These are phyloP conservation scores for Digitaria exilis DNA, from an alignment of 202 grass and related monocot species.

Conservation along the genomic window DNA sequence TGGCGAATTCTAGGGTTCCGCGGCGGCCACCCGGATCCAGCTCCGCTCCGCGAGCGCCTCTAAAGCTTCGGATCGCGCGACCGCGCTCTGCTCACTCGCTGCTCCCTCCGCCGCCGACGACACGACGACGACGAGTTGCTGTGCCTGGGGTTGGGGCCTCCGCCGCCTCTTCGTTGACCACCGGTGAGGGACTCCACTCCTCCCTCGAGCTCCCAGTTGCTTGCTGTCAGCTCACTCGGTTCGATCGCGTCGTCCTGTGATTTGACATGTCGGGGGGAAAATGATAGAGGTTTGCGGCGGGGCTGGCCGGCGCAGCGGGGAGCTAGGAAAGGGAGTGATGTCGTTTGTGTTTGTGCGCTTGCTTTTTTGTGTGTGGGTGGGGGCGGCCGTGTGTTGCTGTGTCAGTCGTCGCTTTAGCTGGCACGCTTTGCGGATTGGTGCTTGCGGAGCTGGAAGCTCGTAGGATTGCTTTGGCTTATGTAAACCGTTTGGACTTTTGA, in stretches of 20 bases:
- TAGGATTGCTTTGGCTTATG: conserved; percentile 45
- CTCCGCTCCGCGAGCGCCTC: not conserved
- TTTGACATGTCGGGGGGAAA: conserved; percentile 21
- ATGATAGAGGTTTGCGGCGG: not conserved
- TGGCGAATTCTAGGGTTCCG: conserved; percentile 74
- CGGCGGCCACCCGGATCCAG: conserved; percentile 44
- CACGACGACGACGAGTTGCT: not conserved
- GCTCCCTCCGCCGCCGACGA: not conserved
- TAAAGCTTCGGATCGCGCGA: conserved; percentile 43
- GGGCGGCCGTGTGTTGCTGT: conserved; percentile 42
- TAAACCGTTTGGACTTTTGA: conserved; percentile 19
- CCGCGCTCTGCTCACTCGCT: not conserved
- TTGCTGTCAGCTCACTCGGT: not conserved
- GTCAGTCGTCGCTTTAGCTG: conserved; percentile 50
- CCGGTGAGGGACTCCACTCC: conserved; percentile 36
- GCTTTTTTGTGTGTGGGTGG: conserved; percentile 42
- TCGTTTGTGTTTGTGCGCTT: conserved; percentile 40
- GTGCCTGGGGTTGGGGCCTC: conserved; percentile 26
- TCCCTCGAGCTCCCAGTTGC: not conserved
- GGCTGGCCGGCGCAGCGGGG: conserved; percentile 3
- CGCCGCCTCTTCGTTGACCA: conserved; percentile 17
- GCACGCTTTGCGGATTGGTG: conserved; percentile 43
- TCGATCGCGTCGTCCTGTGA: conserved; percentile 32
- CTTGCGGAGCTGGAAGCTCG: conserved; percentile 58
- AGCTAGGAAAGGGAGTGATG: conserved; percentile 39